Evolutionary conservation across 441 rosid species (phyloP).

Genomic region (Erodium trifolium): DNA sequence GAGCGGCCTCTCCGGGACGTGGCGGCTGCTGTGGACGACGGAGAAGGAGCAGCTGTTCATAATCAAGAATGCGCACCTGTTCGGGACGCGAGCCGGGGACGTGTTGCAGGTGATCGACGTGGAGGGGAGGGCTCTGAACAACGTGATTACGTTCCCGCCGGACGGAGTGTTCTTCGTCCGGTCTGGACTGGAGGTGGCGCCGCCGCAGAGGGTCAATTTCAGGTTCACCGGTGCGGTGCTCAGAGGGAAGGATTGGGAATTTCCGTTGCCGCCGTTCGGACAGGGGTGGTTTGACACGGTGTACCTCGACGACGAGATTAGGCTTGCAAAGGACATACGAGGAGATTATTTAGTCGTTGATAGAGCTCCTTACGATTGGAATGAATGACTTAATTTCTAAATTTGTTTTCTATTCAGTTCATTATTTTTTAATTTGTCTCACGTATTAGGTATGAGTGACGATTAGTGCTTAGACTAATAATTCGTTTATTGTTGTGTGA

Average conservation of each 20-base stretch:
- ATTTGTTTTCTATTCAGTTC: too few relatives aligned
- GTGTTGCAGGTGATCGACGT: conserved; percentile 90
- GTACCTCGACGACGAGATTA: conserved; percentile 70
- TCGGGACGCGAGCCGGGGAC: conserved; percentile 70
- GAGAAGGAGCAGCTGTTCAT: conserved; percentile 95
- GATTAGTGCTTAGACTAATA: too few relatives aligned
- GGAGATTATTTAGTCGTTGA: conserved; percentile 82
- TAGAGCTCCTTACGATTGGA: conserved; percentile 71
- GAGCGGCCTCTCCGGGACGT: conserved; percentile 58
- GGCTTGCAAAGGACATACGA: conserved; percentile 83
- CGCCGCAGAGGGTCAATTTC: conserved; percentile 74
- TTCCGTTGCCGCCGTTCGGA: conserved; percentile 85
- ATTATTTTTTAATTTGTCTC: too few relatives aligned
- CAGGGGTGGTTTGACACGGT: conserved; percentile 87
- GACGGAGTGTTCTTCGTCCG: conserved; percentile 85
- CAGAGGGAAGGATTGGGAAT: conserved; percentile 60
- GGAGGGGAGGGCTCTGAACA: conserved; percentile 40
- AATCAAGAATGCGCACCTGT: conserved; percentile 62
- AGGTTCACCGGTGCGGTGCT: conserved; percentile 82
- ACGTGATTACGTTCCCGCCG: conserved; percentile 88
- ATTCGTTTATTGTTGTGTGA: too few relatives aligned
- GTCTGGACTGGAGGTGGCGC: conserved; percentile 55
- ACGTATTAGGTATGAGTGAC: too few relatives aligned
- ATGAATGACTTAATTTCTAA: conserved; percentile 24
- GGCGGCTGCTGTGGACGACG: conserved; percentile 89